Base-by-base conservation (phyloP, 495 filamentous ascomycete species). In the Daldinia bambusicola region DNA sequence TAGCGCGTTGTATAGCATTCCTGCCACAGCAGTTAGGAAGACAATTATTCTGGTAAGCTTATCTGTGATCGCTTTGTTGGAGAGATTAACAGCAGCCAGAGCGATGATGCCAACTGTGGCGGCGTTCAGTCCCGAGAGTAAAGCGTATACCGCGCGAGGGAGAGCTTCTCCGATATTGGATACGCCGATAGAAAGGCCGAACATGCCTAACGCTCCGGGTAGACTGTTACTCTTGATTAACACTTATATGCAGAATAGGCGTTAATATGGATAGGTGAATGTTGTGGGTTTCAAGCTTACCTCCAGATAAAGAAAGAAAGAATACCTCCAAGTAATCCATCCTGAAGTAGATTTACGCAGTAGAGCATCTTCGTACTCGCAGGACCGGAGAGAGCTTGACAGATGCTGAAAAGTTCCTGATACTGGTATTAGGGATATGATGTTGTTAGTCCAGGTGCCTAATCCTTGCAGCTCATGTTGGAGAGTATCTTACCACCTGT, bases 321-420 rank as follows among this genome's bases (percentile, higher is more conserved):
- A 5, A 92, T 18, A 0, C 89, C 93, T 0, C 87, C 82, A 7
- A 87, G 63, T 32, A 91, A 81, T 0, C 92, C 92, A 34, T 83
- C 84, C 58, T 88, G 88, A 9, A 94, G 84, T 41, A 91, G 73
- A 32, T 89, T 88, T 32, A 95, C 88, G 69, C 89, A 91, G 69
- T 92, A 94, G 0, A 88, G 74, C 89, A 95, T 93, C 79, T 95
- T 95, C 16, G 92, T 94, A 74, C 88, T 91, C 1, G 76, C 92
- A 0, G 93, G 92, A 0, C 93, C 93, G 0, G 90, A 88, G 18
- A 94, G 85, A 13, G 89, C 88, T 77, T 94, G 92, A 52, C 87
- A 91, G 67, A 96, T 80, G 18, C 90, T 90, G 77, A 95, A 96
- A 14, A 94, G 84, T 73, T 96, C 92, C 79, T 94, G 90, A 79